A percentile compares a stretch with the other conserved stretches of the same genome.
These are phyloP conservation scores for Silene latifolia DNA, from an alignment of 148 eudicot species.

Conservation along the genomic window DNA sequence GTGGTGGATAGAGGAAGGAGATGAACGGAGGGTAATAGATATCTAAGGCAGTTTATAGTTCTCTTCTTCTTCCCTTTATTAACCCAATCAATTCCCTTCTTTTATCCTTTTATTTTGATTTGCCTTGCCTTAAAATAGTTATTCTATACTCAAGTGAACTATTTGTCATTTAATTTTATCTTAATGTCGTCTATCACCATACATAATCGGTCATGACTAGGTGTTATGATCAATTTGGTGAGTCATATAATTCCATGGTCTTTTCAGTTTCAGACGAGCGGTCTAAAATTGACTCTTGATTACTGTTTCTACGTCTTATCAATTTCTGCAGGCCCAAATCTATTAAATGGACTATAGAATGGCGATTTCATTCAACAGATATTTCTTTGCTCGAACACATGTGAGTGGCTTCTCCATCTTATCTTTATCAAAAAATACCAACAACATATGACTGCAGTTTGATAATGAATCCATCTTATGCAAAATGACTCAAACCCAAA, in stretches of 20 bases:
- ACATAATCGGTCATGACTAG: neutral
- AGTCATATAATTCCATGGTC: neutral
- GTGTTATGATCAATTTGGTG: neutral
- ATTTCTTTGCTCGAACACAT: conserved; percentile 73
- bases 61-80: no score
- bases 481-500: neutral
- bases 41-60: no score
- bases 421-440: neutral
- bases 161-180: neutral
- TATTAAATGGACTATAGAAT: conserved; percentile 90
- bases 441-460: neutral
- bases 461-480: neutral
- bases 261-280: neutral
- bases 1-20: neutral
- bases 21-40: no score
- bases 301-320: neutral
- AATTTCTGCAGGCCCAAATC: conserved; percentile 51
- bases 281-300: neutral
- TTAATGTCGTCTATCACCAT: neutral
- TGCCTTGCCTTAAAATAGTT: neutral
- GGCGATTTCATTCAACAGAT: conserved; percentile 89
- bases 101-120: neutral
- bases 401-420: conserved; percentile 38
- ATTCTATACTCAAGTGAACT: neutral
- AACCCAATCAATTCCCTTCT: no score